A percentile compares a stretch with the other conserved stretches of the same genome.
phyloP scores from a whole-genome alignment of 1,284 basidiomycete species.

The Macrocybe sp. region DNA sequence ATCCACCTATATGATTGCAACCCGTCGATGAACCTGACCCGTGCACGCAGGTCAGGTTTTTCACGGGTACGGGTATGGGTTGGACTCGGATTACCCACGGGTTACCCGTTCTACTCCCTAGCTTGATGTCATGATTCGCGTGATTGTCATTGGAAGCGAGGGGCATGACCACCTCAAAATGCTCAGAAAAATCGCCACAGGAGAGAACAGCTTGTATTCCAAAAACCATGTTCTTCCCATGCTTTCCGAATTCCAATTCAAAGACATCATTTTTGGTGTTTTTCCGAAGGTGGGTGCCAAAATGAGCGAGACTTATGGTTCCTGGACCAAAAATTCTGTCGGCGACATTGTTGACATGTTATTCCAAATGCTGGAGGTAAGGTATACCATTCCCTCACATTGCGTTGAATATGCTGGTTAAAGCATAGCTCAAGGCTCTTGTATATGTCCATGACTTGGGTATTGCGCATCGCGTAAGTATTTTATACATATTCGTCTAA shows the following conservation, averaged over 20 bases:
- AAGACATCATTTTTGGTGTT: slow-evolving; percentile 22
- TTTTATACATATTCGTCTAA: not conserved
- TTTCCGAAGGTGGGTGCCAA: slow-evolving; percentile 19
- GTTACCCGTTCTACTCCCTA: slow-evolving; percentile 2
- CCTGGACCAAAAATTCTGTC: slow-evolving; percentile 17
- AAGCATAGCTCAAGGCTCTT: slow-evolving; percentile 11
- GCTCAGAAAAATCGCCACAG: slow-evolving; percentile 6
- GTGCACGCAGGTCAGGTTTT: slow-evolving; percentile 2
- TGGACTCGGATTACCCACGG: not conserved
- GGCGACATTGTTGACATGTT: slow-evolving; percentile 17
- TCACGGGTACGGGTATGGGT: slow-evolving; percentile 8
- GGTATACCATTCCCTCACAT: not conserved
- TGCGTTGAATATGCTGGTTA: not conserved
- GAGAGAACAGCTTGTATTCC: slow-evolving; percentile 8
- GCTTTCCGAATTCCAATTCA: slow-evolving; percentile 16
- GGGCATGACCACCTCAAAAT: slow-evolving; percentile 16
- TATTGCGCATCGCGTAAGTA: slow-evolving; percentile 16
- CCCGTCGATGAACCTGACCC: not conserved
- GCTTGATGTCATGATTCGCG: slow-evolving; percentile 6
- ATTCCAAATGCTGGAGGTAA: slow-evolving; percentile 22
- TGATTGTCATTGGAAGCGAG: slow-evolving; percentile 12
- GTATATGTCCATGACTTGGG: slow-evolving; percentile 15
- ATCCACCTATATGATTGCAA: no score
- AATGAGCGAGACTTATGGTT: slow-evolving; percentile 8
- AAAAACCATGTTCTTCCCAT: slow-evolving; percentile 21